Conservation (phyloP, 768 basidiomycete species). For the Hericium rajendrae region DNA sequence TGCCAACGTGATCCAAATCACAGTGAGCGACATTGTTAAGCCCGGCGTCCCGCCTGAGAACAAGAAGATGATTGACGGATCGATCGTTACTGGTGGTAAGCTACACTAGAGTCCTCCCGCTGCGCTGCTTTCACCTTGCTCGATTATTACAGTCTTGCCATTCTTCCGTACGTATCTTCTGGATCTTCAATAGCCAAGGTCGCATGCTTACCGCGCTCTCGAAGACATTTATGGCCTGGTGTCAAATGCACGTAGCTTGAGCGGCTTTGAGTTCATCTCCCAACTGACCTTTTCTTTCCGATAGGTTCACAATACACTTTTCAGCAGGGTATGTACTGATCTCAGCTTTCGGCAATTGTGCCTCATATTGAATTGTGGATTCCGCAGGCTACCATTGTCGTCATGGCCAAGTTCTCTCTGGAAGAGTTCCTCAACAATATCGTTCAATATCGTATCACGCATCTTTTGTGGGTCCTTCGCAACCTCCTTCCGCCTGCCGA, state of each 20-base stretch:
- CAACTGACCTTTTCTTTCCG: background rate
- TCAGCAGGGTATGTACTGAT: conserved; percentile 14
- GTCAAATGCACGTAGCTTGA: conserved; percentile 15
- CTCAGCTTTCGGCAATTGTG: background rate
- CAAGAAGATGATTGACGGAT: conserved; percentile 21
- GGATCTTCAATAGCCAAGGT: too few species aligned
- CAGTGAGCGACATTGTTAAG: conserved; percentile 7
- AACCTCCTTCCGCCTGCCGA: background rate
- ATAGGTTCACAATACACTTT: conserved; percentile 22
- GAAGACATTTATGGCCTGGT: conserved; percentile 37
- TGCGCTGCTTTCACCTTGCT: background rate
- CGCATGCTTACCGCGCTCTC: background rate
- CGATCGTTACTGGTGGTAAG: conserved; percentile 29
- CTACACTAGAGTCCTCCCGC: conserved; percentile 35
- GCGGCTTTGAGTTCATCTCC: background rate
- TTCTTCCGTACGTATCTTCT: conserved; percentile 18
- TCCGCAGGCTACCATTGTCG: conserved; percentile 22
- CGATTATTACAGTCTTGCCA: conserved; percentile 16
- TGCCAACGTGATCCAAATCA: conserved; percentile 33
- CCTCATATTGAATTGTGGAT: background rate
- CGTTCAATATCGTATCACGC: conserved; percentile 21
- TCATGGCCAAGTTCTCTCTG: conserved; percentile 25
- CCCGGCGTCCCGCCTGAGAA: conserved; percentile 1
- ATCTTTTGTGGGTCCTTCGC: conserved; percentile 20
- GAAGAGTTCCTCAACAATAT: conserved; percentile 25